Percentiles rank a stretch among this genome's conserved stretches.
Evolutionary conservation across 129 eudicot genomes (phyloP).

Genomic region (Smallanthus sonchifolius): DNA sequence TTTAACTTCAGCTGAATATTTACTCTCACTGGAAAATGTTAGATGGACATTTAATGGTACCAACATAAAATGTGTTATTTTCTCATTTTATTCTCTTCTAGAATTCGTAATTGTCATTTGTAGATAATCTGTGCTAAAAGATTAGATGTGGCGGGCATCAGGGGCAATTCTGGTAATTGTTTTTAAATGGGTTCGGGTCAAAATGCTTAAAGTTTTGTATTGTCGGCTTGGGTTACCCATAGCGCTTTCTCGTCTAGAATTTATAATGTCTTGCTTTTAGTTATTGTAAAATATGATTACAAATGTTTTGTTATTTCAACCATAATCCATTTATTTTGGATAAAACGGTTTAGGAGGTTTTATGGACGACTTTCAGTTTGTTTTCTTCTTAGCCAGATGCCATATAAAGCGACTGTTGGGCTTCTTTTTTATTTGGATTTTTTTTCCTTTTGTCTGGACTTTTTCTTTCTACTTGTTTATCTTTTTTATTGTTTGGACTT

Average conservation of each 20-base stretch:
- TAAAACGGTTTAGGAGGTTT: background rate
- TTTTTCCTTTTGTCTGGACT: background rate
- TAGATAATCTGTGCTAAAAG: background rate
- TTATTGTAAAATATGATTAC: background rate
- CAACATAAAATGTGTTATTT: background rate
- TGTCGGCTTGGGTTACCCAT: background rate
- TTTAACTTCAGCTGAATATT: conserved; percentile 80
- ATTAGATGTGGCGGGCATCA: background rate
- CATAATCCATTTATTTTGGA: background rate
- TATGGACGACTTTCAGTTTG: background rate
- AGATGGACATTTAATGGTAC: conserved; percentile 81
- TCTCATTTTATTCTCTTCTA: background rate
- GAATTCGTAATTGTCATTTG: background rate
- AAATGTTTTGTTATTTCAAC: background rate
- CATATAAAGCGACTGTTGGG: background rate
- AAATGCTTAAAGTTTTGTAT: background rate
- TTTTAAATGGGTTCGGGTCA: background rate
- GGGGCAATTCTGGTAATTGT: background rate
- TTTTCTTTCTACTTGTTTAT: background rate
- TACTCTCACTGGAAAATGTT: conserved; percentile 68
- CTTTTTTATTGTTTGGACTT: background rate
- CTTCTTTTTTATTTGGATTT: background rate
- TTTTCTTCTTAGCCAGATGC: background rate
- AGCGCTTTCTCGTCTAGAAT: background rate
- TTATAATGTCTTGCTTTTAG: background rate